Evolutionary conservation across 1,284 basidiomycete species (phyloP).

Genomic region (Coniferiporia weirii): DNA sequence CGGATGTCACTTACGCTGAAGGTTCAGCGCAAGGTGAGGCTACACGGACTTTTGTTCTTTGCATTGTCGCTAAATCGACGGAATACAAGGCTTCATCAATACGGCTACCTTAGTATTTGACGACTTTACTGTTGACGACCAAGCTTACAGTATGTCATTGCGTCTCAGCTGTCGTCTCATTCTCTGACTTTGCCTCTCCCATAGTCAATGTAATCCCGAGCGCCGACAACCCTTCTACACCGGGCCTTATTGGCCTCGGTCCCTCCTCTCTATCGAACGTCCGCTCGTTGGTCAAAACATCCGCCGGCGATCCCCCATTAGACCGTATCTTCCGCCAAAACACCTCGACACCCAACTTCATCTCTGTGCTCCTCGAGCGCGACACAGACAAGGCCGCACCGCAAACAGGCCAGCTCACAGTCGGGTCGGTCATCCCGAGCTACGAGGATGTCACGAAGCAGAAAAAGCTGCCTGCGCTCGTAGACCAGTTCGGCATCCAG

Average conservation of each 20-base stretch:
- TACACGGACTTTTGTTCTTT: background rate
- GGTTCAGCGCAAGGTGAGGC: constrained; percentile 41
- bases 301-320: constrained; percentile 22
- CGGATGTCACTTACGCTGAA: constrained; percentile 46
- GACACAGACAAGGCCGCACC: constrained; percentile 15
- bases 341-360: constrained; percentile 24
- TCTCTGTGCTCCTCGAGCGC: constrained; percentile 24
- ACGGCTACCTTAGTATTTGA: constrained; percentile 48
- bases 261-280: constrained; percentile 40
- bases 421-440: constrained; percentile 21
- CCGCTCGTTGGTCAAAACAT: constrained; percentile 6
- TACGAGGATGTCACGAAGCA: constrained; percentile 20
- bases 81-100: constrained; percentile 43
- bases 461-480: constrained; percentile 20
- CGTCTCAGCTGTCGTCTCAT: background rate
- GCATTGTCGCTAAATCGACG: background rate
- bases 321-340: constrained; percentile 26
- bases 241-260: constrained; percentile 48
- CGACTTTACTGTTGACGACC: constrained; percentile 46
- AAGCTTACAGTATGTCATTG: constrained; percentile 54
- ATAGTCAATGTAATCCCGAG: constrained; percentile 35
- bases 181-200: background rate
- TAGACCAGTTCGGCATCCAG: constrained; percentile 19
- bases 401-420: constrained; percentile 32
- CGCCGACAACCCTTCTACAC: constrained; percentile 23